Percentiles rank a stretch among this genome's conserved stretches.
phyloP scores from a whole-genome alignment of 1,284 basidiomycete genomes.

The Xerocomus cyaneibrunnescens region DNA sequence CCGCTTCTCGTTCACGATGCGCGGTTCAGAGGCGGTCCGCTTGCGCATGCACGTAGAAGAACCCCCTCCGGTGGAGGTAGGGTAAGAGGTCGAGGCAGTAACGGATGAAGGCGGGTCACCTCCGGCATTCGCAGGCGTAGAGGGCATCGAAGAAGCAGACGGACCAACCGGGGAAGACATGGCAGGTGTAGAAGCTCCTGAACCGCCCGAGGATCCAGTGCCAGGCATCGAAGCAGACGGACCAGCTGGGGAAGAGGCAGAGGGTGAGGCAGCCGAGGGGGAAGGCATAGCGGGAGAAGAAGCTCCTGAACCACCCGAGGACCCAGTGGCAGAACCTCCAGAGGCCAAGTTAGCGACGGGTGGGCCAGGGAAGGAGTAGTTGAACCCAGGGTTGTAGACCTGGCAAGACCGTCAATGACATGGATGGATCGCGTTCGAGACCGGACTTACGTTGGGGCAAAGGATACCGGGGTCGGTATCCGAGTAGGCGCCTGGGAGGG shows the following conservation, averaged over 20 bases:
- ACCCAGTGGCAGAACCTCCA: constrained; percentile 10
- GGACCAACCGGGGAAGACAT: not conserved
- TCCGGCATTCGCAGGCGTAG: constrained; percentile 3
- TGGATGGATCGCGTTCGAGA: not conserved
- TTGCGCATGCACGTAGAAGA: constrained; percentile 19
- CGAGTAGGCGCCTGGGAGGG: constrained; percentile 63
- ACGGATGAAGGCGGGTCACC: constrained; percentile 4
- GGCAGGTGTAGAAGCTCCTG: constrained; percentile 6
- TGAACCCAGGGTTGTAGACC: constrained; percentile 35
- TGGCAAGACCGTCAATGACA: constrained; percentile 13
- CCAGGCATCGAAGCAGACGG: constrained; percentile 1
- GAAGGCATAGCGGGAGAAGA: not conserved
- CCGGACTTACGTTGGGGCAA: constrained; percentile 40
- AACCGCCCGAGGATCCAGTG: constrained; percentile 10
- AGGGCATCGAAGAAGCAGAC: not conserved
- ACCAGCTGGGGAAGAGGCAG: not conserved
- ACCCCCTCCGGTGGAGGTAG: constrained; percentile 10
- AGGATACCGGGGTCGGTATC: constrained; percentile 62
- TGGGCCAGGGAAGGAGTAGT: constrained; percentile 43
- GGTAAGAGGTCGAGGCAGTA: not conserved
- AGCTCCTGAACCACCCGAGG: constrained; percentile 13
- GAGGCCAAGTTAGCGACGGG: constrained; percentile 24
- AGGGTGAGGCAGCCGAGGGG: too few relatives aligned
- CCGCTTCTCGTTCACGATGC: constrained; percentile 7
- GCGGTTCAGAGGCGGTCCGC: constrained; percentile 2